Conservation (phyloP, 345 rosid species). For the Hibiscus tridactylites region DNA sequence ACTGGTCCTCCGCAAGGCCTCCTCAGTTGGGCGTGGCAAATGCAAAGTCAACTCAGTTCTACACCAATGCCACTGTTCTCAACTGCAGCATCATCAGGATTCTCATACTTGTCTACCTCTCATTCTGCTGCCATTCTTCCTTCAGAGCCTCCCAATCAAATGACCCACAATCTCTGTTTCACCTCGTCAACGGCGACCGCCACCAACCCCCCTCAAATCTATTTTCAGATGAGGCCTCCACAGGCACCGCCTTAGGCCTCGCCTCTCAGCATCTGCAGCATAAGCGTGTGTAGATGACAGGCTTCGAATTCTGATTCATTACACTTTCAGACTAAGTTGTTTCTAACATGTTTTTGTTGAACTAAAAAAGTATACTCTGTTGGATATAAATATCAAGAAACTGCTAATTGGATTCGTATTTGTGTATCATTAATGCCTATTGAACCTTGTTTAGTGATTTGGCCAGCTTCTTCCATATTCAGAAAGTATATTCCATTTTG, state of each 20-base stretch:
- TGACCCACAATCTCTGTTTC: constrained; percentile 34
- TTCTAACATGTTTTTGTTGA: background rate
- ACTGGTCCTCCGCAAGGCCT: constrained; percentile 35
- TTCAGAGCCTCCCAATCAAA: constrained; percentile 31
- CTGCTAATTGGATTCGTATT: background rate
- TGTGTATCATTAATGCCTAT: background rate
- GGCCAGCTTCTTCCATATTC: background rate
- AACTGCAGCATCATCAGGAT: constrained; percentile 99
- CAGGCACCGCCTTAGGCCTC: constrained; percentile 41
- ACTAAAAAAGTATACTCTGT: background rate
- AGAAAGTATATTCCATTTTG: background rate
- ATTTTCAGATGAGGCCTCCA: constrained; percentile 32
- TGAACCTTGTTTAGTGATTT: background rate
- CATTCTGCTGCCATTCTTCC: constrained; percentile 48
- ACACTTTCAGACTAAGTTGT: background rate
- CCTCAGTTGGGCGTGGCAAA: constrained; percentile 66
- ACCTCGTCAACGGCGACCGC: constrained; percentile 21
- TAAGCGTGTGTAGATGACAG: constrained; percentile 6
- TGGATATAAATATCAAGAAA: background rate
- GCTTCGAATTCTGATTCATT: background rate
- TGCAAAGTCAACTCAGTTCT: constrained; percentile 45
- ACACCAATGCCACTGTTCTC: constrained; percentile 48
- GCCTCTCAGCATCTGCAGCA: background rate
- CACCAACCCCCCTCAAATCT: constrained; percentile 23
- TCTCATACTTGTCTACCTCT: constrained; percentile 64